These are phyloP conservation scores for Fusarium nelsonii DNA, from an alignment of 2,329 filamentous ascomycete species.

Conservation along the genomic window DNA sequence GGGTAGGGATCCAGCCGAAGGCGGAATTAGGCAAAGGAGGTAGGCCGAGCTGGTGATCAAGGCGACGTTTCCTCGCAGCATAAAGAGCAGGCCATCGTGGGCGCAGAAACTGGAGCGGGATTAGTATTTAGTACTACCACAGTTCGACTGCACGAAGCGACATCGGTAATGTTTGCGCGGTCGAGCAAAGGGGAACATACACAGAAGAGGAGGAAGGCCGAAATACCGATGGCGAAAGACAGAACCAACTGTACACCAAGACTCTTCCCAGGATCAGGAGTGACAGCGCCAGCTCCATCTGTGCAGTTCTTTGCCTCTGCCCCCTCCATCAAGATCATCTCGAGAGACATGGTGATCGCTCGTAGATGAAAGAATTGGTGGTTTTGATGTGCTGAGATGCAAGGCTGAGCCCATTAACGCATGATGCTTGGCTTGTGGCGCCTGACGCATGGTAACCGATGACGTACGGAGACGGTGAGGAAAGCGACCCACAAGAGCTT, in stretches of 20 bases:
- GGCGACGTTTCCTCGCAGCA: slow-evolving; percentile 84
- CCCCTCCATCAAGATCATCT: slow-evolving; percentile 3
- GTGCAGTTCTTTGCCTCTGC: neutral
- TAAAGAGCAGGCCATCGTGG: slow-evolving; percentile 94
- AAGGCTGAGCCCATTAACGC: slow-evolving; percentile 32
- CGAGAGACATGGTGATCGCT: slow-evolving; percentile 12
- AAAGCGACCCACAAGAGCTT: slow-evolving; percentile 28
- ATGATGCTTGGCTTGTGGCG: slow-evolving; percentile 11
- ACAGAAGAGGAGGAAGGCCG: slow-evolving; percentile 82
- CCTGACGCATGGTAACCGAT: slow-evolving; percentile 31
- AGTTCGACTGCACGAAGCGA: too few species aligned
- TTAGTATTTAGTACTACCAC: neutral
- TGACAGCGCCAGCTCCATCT: slow-evolving; percentile 35
- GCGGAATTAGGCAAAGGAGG: slow-evolving; percentile 86
- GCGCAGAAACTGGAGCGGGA: slow-evolving; percentile 73
- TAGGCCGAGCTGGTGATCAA: slow-evolving; percentile 68
- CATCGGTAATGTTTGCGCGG: neutral
- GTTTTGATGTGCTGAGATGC: slow-evolving; percentile 28
- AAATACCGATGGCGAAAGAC: slow-evolving; percentile 76
- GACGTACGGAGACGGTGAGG: slow-evolving; percentile 32
- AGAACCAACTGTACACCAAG: slow-evolving; percentile 76
- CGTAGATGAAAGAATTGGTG: slow-evolving; percentile 13
- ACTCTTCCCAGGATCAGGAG: slow-evolving; percentile 56
- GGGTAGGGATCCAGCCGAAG: slow-evolving; percentile 91
- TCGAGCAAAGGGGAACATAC: slow-evolving; percentile 59